phyloP scores from a whole-genome alignment of 2,329 filamentous ascomycete species.

The Fusarium floridanum region DNA sequence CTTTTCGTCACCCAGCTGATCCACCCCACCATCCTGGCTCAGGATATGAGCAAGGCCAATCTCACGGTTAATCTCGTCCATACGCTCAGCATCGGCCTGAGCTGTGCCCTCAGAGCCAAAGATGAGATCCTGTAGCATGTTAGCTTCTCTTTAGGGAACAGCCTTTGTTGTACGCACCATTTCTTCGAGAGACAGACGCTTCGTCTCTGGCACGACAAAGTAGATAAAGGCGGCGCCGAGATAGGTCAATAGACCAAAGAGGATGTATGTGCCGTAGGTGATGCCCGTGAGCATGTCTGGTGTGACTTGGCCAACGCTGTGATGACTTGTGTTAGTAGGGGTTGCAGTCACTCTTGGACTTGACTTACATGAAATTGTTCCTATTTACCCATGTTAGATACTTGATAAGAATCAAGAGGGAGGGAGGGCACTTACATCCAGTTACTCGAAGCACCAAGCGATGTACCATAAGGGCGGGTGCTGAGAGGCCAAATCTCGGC shows the following conservation, averaged over 20 bases:
- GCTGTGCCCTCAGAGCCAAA: constrained; percentile 77
- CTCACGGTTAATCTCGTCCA: constrained; percentile 79
- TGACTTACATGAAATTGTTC: constrained; percentile 66
- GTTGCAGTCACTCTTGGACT: neutral
- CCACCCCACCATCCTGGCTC: neutral
- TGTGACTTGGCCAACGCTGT: constrained; percentile 73
- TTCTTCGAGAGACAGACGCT: constrained; percentile 73
- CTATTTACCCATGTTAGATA: constrained; percentile 14
- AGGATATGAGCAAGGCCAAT: constrained; percentile 65
- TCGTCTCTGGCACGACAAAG: constrained; percentile 75
- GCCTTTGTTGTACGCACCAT: constrained; percentile 56
- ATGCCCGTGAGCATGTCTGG: constrained; percentile 75
- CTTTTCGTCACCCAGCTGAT: neutral
- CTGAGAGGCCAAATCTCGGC: constrained; percentile 81
- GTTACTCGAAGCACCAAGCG: constrained; percentile 75
- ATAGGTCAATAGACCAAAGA: constrained; percentile 76
- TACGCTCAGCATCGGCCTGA: constrained; percentile 75
- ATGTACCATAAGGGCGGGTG: constrained; percentile 77
- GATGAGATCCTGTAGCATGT: constrained; percentile 66
- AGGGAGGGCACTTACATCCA: constrained; percentile 59
- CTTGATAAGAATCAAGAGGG: fast-evolving
- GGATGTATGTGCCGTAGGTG: constrained; percentile 77
- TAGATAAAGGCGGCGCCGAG: constrained; percentile 72
- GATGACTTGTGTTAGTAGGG: neutral
- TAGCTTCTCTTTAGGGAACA: neutral